Base-by-base conservation (phyloP, 768 basidiomycete species). In the Coprinopsis cinerea region DNA sequence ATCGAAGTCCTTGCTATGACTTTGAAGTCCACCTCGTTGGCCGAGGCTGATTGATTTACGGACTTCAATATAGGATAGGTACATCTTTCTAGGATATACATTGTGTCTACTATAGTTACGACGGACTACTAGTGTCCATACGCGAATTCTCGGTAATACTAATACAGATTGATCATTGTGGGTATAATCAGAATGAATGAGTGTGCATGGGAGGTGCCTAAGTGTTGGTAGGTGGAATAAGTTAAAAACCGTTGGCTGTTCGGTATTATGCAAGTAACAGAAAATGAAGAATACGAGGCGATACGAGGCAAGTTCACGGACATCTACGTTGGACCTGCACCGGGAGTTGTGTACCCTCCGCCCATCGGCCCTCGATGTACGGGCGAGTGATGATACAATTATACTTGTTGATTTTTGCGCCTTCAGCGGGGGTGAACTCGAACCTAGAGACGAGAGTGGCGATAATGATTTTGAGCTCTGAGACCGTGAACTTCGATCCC, bases 391-490 rank as follows among this genome's bases (percentile, higher is more conserved):
- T 53, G 25, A 80, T 72, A 0, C 70, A 64, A 52, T 77, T 79
- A 51, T 63, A 72, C 59, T 76, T 79, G 45, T 60, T 61, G 27
- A 81, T 74, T 30, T 65, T 54, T 13, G 69, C 51, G 2, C 62
- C 69, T 24, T 68, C 67, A 1, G 63, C 69, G 2, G 76, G 71
- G 27, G 59, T 57, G 53, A 81, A 79, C 36, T 67, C 64, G 49
- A 78, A 79, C 14, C 66, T 63, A 2, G 70, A 68, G 9, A 79
- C 53, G 5, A 79, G 61, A 1, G 67, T 67, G 1, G 70, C 69
- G 14, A 81, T 55, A 63, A 79, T 74, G 28, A 74, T 60, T 58
- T 81, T 81, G 50, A 73, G 74, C 60, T 80, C 74, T 10, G 69
- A 55, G 34, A 77, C 59, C 15, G 72, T 68, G 55, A 79, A 77